Evolutionary conservation across 805 yeast genomes (phyloP), one percentile per base, ranked within the genome.

Genomic region (Saturnispora besseyi): DNA sequence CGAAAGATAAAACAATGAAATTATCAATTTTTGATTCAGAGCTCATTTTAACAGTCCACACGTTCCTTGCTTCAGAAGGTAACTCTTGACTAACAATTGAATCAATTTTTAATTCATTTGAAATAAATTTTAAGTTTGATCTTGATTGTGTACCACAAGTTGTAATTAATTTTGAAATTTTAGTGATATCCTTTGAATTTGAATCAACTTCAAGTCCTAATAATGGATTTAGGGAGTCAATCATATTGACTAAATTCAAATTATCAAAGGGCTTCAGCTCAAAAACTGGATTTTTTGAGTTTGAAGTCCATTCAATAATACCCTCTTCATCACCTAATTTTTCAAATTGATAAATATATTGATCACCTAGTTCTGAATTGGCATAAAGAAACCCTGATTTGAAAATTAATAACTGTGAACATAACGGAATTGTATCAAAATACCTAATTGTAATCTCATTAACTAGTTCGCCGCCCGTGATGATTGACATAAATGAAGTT

Each of bases 321-420:
- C 73, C 74, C 3, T 56, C 56, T 12, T 67, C 77, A 44, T 77
- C 81, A 1, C 95, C 96, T 42, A 89, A 67, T 45, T 76, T 76
- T 53, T 84, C 87, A 58, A 91, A 84, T 62, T 88, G 96, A 59
- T 82, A 87, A n/a, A 86, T 69, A 18, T 70, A 63, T 57, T 82
- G 86, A 58, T 83, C 81, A 29, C 83, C 80, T 50, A 70, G 63
- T 51, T 82, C 82, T 8, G 80, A 68, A 53, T 82, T 81, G 1
- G 83, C 84, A 62, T 79, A 86, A 34, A 91, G 58, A 55, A 80
- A 84, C 0, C 98, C 99, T 6, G 85, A 75, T 55, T 76, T 82
- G 54, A 89, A 73, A 40, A 91, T 78, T 37, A 74, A 69, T 11
- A 91, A 57, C 5, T 74, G 61, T 21, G 71, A 69, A 26, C 85